Percentiles rank a stretch among this genome's conserved stretches.
Conservation (phyloP, 2,329 filamentous ascomycete species). For the Exophiala sideris region DNA sequence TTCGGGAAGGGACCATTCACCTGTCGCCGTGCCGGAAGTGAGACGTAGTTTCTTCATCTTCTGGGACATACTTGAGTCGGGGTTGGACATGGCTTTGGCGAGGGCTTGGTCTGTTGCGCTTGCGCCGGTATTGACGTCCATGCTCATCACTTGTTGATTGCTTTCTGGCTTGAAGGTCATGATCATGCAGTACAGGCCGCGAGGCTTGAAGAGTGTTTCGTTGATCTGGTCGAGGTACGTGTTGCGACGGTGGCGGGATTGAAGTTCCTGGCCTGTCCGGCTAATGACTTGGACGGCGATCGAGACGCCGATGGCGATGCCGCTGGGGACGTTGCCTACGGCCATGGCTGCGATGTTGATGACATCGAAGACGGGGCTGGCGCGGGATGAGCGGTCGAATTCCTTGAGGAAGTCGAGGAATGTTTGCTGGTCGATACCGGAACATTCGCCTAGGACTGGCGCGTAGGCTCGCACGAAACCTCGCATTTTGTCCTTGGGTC, state of each 20-base stretch:
- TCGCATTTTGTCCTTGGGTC: slow-evolving; percentile 47
- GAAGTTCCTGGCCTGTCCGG: slow-evolving; percentile 18
- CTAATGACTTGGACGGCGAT: slow-evolving; percentile 20
- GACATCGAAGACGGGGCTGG: slow-evolving; percentile 25
- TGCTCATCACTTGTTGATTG: slow-evolving; percentile 23
- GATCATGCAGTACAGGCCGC: slow-evolving; percentile 54
- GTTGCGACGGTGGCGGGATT: slow-evolving; percentile 42
- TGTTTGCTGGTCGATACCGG: slow-evolving; percentile 47
- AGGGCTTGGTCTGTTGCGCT: slow-evolving; percentile 25
- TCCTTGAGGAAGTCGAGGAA: slow-evolving; percentile 51
- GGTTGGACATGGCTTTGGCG: slow-evolving; percentile 31
- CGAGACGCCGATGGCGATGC: slow-evolving; percentile 23
- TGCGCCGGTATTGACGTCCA: slow-evolving; percentile 34
- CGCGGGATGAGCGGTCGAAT: slow-evolving; percentile 36
- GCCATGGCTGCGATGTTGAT: slow-evolving; percentile 26
- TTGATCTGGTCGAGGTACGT: slow-evolving; percentile 57
- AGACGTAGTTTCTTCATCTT: slow-evolving; percentile 19
- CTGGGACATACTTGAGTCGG: slow-evolving; percentile 8
- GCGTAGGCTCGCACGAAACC: slow-evolving; percentile 56
- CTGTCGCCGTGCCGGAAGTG: slow-evolving; percentile 28
- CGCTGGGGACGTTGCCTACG: slow-evolving; percentile 21
- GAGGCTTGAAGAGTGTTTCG: slow-evolving; percentile 54
- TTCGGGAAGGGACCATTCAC: slow-evolving; percentile 43
- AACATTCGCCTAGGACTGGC: slow-evolving; percentile 42
- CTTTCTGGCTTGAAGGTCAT: slow-evolving; percentile 51